These are phyloP conservation scores for Cercospora janseana DNA, from an alignment of 2,329 filamentous ascomycete species.

Conservation along the genomic window DNA sequence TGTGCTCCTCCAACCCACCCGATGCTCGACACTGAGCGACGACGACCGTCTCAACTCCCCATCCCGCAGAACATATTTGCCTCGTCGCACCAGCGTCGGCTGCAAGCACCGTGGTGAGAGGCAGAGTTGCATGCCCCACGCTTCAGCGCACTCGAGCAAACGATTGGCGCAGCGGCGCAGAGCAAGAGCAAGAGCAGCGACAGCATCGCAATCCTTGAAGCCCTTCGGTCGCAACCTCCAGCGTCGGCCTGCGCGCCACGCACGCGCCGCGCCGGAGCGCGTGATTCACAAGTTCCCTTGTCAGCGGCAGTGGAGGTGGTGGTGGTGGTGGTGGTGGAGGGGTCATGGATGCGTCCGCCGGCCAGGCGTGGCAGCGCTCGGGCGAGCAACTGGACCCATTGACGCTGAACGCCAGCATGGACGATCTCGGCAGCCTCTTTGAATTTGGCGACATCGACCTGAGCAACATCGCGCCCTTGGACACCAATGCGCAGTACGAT, in stretches of 20 bases:
- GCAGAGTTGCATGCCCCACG: background rate
- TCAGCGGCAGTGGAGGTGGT: background rate
- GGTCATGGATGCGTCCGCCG: slow-evolving; percentile 31
- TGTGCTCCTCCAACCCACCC: background rate
- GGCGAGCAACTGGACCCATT: slow-evolving; percentile 41
- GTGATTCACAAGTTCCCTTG: background rate
- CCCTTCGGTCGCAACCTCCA: too few species aligned
- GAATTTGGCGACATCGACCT: slow-evolving; percentile 41
- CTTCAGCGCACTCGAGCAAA: background rate
- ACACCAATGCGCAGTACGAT: slow-evolving; percentile 24
- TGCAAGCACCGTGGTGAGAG: too few species aligned
- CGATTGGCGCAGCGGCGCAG: background rate
- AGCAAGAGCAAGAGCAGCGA: background rate
- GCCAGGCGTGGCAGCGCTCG: slow-evolving; percentile 41
- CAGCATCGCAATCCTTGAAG: background rate
- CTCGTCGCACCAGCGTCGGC: too few species aligned
- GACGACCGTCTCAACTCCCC: background rate
- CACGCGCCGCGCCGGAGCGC: background rate
- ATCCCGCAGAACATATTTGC: background rate
- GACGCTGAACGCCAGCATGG: slow-evolving; percentile 34
- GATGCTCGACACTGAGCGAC: background rate
- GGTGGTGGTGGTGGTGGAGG: background rate
- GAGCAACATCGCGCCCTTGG: slow-evolving; percentile 29
- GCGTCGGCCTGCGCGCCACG: too few species aligned
- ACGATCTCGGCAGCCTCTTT: slow-evolving; percentile 47